Evolutionary conservation across 2,329 filamentous ascomycete genomes (phyloP).

Genomic region (Claviceps spartinae): DNA sequence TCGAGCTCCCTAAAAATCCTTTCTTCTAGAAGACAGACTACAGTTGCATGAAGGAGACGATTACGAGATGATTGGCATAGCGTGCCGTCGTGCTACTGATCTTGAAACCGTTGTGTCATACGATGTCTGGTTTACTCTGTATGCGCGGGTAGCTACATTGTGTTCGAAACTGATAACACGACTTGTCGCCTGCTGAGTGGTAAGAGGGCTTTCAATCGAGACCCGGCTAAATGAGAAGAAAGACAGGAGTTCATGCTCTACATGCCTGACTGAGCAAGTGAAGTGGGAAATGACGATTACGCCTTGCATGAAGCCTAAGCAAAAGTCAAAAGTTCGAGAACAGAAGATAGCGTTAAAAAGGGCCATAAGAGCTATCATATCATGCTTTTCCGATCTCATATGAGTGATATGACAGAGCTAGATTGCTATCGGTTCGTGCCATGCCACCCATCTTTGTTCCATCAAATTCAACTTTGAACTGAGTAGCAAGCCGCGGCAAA

Average conservation of each 20-base stretch:
- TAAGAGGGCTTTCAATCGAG: neutral
- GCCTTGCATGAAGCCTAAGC: neutral
- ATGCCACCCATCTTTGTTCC: slow-evolving; percentile 21
- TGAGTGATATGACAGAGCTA: slow-evolving; percentile 12
- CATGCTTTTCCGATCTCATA: neutral
- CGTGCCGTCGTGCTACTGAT: slow-evolving; percentile 2
- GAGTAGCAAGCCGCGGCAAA: slow-evolving; percentile 33
- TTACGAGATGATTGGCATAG: slow-evolving; percentile 5
- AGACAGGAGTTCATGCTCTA: neutral
- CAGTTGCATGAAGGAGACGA: neutral
- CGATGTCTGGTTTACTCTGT: neutral
- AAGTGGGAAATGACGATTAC: neutral
- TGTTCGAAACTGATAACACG: slow-evolving; percentile 16
- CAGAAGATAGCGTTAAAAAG: neutral
- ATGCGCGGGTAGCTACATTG: neutral
- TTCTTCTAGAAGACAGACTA: neutral
- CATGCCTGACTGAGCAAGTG: neutral
- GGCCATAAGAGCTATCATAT: too few relatives aligned
- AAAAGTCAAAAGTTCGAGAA: neutral
- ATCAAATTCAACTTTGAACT: slow-evolving; percentile 29
- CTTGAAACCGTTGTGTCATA: slow-evolving; percentile 2
- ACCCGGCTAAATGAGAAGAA: neutral
- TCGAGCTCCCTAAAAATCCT: neutral
- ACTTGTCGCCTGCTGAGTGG: neutral
- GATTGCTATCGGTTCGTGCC: slow-evolving; percentile 20